A percentile compares a stretch with the other conserved stretches of the same genome.
Evolutionary conservation across 352 stramenopile species (phyloP).

Genomic region (Poterioochromonas sp.): DNA sequence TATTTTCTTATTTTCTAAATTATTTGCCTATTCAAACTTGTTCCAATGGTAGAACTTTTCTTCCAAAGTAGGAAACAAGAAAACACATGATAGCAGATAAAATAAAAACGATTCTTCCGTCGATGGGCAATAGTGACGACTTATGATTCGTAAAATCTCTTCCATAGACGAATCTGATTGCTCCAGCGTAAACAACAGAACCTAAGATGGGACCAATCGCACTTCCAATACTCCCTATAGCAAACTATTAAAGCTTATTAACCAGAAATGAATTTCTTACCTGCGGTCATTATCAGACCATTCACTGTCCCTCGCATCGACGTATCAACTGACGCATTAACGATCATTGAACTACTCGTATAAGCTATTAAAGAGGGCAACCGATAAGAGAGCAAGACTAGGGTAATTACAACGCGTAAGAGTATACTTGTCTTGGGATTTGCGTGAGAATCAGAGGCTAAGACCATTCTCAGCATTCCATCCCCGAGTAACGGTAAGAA

Average conservation of each 20-base stretch:
- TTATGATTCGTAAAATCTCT: background rate
- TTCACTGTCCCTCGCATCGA: background rate
- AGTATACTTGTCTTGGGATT: background rate
- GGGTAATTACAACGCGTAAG: background rate
- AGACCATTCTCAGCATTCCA: background rate
- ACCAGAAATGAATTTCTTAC: too few relatives aligned
- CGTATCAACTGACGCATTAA: slow-evolving; percentile 13
- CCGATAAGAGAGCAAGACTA: background rate
- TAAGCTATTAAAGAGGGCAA: background rate
- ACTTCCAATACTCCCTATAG: background rate
- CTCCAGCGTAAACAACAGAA: background rate
- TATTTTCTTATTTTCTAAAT: too few relatives aligned
- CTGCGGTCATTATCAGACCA: slow-evolving; percentile 17
- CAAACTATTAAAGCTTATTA: too few relatives aligned
- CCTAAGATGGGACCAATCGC: background rate
- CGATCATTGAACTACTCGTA: background rate
- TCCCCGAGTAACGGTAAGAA: background rate
- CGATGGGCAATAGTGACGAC: background rate
- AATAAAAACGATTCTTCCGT: slow-evolving; percentile 5
- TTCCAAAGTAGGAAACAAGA: too few relatives aligned
- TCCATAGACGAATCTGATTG: background rate
- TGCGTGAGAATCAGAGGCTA: background rate
- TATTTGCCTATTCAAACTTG: too few relatives aligned
- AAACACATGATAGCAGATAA: too few relatives aligned
- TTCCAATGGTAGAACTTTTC: too few relatives aligned